Base-by-base conservation (phyloP, 1,139 yeast species). In the Blastobotrys indianensis region DNA sequence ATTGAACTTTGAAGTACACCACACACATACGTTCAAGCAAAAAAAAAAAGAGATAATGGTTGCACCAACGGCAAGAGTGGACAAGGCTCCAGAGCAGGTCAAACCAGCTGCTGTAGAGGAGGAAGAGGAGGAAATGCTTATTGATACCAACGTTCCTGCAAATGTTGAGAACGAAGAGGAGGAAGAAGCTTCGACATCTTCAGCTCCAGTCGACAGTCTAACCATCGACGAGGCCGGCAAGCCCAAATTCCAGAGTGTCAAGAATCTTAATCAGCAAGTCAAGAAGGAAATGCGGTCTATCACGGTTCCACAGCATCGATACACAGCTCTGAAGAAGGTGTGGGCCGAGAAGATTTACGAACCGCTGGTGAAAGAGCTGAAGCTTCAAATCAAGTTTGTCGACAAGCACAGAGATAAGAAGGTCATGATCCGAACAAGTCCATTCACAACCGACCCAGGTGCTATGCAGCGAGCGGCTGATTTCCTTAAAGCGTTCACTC, bases 391-490 rank as follows among this genome's bases (percentile, higher is more conserved):
- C 46, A 79, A 97, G 68, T 92, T 94, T 97, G 92, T 92, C 65
- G 69, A 85, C 57, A 81, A 79, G 62, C 39, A 41, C 11, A 54
- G 63, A 20, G 82, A 87, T 23, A 85, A 78, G 59, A 82, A 94
- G 10, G 95, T 92, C 25, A 95, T 90, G 62, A 67, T 92, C 59
- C 80, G 87, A 67, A 90, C 97, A 2, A 79, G 82, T 62, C 80
- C 82, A 51, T 74, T 74, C 57, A 90, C 97, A 3, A 82, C 83
- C 2, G 98, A 94, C 59, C 83, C 85, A 20, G 94, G 96, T 42
- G 97, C 98, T 3, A 74, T 92, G 55, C 99, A 92, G 64, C 92
- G 92, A 65, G 99, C 97, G 50, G 96, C 95, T 20, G 99, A 92
- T 68, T 92, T 92, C 63, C 78, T 92, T 52, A 84, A 85, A 63